A percentile compares a stretch with the other conserved stretches of the same genome.
Evolutionary conservation across 1,139 yeast genomes (phyloP).

Genomic region (Hansenula sp.): DNA sequence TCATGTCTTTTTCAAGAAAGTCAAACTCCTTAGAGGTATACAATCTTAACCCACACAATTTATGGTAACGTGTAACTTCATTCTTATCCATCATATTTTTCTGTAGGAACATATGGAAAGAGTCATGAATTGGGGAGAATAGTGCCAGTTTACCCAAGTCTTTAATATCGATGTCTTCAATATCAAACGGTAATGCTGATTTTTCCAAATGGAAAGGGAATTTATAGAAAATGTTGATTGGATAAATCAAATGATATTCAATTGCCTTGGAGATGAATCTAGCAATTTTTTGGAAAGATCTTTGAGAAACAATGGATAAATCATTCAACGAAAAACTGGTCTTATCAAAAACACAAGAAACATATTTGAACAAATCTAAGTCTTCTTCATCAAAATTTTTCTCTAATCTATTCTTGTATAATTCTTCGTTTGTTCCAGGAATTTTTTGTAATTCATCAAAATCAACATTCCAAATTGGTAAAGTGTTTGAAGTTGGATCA

Average conservation of each 20-base stretch:
- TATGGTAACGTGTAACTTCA: constrained; percentile 34
- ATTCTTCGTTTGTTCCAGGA: constrained; percentile 1
- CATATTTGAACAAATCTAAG: constrained; percentile 34
- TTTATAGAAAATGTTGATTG: constrained; percentile 43
- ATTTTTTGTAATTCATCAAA: constrained; percentile 13
- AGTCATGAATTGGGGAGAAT: constrained; percentile 34
- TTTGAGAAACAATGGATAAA: constrained; percentile 36
- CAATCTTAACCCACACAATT: constrained; percentile 40
- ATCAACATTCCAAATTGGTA: constrained; percentile 23
- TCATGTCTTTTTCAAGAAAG: constrained; percentile 3
- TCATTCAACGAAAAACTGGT: constrained; percentile 40
- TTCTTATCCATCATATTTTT: constrained; percentile 20
- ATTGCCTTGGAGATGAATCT: constrained; percentile 34
- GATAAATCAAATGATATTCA: constrained; percentile 33
- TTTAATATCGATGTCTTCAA: constrained; percentile 35
- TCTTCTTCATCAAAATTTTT: constrained; percentile 8
- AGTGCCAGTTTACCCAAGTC: constrained; percentile 37
- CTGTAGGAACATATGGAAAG: constrained; percentile 29
- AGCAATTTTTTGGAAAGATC: constrained; percentile 23
- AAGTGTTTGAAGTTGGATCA: constrained; percentile 10
- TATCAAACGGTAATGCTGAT: constrained; percentile 33
- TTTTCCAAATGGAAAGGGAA: constrained; percentile 41
- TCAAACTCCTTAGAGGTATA: constrained; percentile 19
- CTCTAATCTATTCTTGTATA: constrained; percentile 6
- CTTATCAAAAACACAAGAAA: constrained; percentile 42